Base-by-base conservation (phyloP, 106 monocot genomes). In the Allium fistulosum region DNA sequence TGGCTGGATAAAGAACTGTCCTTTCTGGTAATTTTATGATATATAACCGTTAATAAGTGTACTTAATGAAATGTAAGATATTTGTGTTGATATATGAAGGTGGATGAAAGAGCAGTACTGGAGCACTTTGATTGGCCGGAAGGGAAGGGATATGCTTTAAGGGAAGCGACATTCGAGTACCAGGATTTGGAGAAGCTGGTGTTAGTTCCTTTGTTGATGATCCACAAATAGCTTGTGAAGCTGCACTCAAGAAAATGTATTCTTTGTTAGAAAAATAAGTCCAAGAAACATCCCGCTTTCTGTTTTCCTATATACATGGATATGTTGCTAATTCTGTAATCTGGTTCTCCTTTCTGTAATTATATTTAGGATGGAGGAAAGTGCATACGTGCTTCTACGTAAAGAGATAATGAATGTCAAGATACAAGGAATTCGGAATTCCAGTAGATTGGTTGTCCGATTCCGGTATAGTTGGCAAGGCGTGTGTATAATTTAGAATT, bases 61-160 rank as follows among this genome's bases (percentile, higher is more conserved):
- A 22, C 22, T 22, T 22, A 22, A 22, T 22, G 22, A 22, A 22
- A 22, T 22, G 22, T 22, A 22, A 22, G 22, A 22, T 22, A 22
- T 22, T 22, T 22, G 22, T 53, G 52, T 53, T 53, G 51, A 16
- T 17, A 56, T 66, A n/a, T 51, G 51, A 66, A 95, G 95, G 95
- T 91, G 73, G 95, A 95, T 62, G 95, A 95, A 69, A 71, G 95
- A 61, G 95, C 95, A 13, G 91, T 95, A 69, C 81, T 95, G 7
- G 91, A 95, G 52, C 91, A 95, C 74, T 95, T 95, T 48, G 94
- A 95, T 65, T 95, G 94, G 94, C 91, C 90, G 18, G 94, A 95
- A 71, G 79, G 88, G 10, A 95, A 95, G 74, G 87, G 88, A 14
- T 90, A 95, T 83, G 91, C 94, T 47, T 46, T 95, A 56, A 81